Evolutionary conservation across 805 yeast genomes (phyloP).

Genomic region (Pichia eremophila): DNA sequence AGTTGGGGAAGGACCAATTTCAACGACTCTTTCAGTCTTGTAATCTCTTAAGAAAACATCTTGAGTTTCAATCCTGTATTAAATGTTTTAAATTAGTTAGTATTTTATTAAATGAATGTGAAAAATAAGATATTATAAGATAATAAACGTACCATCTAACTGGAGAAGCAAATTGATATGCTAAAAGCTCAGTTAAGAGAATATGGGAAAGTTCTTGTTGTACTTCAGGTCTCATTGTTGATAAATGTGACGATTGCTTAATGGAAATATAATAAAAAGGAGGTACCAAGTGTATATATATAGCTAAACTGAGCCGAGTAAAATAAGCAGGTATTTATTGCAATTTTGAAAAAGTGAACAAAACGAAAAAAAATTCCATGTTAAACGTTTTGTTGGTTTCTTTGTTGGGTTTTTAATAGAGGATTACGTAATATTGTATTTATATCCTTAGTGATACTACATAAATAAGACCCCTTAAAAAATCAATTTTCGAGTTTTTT

Average conservation of each 20-base stretch:
- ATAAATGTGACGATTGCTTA: background rate
- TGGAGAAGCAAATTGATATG: conserved; percentile 98
- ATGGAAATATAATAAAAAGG: background rate
- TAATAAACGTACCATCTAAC: conserved; percentile 68
- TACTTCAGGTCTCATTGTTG: conserved; percentile 76
- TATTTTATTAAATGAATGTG: background rate
- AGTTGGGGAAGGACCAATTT: conserved; percentile 98
- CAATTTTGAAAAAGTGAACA: background rate
- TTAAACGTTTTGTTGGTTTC: background rate
- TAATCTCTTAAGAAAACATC: conserved; percentile 90
- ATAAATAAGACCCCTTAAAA: no score
- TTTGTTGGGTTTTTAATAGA: background rate
- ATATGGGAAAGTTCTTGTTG: conserved; percentile 97
- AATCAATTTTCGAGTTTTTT: no score
- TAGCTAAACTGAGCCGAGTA: background rate
- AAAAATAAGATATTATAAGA: background rate
- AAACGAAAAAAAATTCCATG: background rate
- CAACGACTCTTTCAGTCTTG: conserved; percentile 96
- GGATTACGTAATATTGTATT: no score
- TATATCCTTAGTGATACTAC: no score
- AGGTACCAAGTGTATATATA: background rate
- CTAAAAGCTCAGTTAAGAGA: conserved; percentile 87
- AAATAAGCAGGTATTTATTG: no score
- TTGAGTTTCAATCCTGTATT: conserved; percentile 77
- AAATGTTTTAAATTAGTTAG: conserved; percentile 2